phyloP scores from a whole-genome alignment of 805 yeast species.

The Cyberlindnera nakhonratchasimensis region DNA sequence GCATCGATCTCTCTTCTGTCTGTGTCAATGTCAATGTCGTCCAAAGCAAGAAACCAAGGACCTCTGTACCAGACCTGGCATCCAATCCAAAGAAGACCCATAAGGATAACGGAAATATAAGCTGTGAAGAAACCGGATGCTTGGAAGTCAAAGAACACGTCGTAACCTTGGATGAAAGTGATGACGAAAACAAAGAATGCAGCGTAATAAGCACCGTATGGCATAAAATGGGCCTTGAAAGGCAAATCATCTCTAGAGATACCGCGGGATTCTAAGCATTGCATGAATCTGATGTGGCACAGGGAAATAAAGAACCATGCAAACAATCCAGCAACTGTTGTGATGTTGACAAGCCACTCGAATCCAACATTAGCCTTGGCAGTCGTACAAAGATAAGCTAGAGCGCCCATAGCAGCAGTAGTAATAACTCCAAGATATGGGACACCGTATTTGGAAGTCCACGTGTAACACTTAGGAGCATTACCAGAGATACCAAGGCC shows the following conservation, averaged over 20 bases:
- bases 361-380: conserved; percentile 55
- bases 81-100: conserved; percentile 51
- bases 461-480: conserved; percentile 53
- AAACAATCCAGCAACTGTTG: conserved; percentile 72
- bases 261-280: conserved; percentile 57
- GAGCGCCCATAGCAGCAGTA: conserved; percentile 58
- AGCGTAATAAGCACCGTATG: conserved; percentile 64
- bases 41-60: conserved; percentile 34
- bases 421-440: conserved; percentile 55
- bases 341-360: conserved; percentile 68
- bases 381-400: conserved; percentile 56
- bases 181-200: conserved; percentile 51
- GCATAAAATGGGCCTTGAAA: conserved; percentile 68
- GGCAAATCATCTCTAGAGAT: conserved; percentile 69
- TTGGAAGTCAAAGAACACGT: conserved; percentile 53
- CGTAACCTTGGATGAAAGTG: conserved; percentile 70
- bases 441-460: conserved; percentile 55
- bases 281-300: conserved; percentile 71
- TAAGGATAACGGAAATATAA: conserved; percentile 68
- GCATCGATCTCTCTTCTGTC: conserved; percentile 32
- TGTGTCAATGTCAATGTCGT: conserved; percentile 27
- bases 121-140: conserved; percentile 64
- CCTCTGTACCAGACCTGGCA: conserved; percentile 52
- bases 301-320: conserved; percentile 69
- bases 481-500: conserved; percentile 56